Evolutionary conservation across 2,329 filamentous ascomycete species (phyloP), one percentile per base, ranked within the genome.

Genomic region (Colletotrichum scovillei): DNA sequence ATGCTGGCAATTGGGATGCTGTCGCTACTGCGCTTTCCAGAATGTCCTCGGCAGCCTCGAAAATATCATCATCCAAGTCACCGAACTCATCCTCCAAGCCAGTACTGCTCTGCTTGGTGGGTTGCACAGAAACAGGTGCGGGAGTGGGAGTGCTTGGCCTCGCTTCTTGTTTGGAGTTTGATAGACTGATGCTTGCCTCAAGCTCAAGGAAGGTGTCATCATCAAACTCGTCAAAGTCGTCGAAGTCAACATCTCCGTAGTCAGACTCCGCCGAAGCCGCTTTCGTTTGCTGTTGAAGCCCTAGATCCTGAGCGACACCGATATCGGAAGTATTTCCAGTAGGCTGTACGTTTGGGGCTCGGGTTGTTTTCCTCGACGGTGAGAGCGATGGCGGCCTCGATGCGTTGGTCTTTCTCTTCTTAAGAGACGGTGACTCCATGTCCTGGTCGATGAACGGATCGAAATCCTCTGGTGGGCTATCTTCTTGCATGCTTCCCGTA

Each of bases 51-150:
- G 86, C 86, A 19, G 81, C 86, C 6, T 86, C 85, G 69, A 90
- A 86, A 9, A 89, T 83, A 59, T 92, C 90, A 74, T 92, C 91
- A 70, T 93, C 92, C 63, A 90, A 77, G 74, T 94, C 92, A 58
- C 88, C 92, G 81, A 93, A 92, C 57, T 93, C 92, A 64, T 93
- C 89, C 56, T 85, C 82, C 55, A 79, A 79, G 69, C 78, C 74
- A 26, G n/a, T 11, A 24, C 26, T 26, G 30, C 42, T 16, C 62
- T 63, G 35, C 35, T 57, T 52, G n/a, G 22, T 3, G 26, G 30
- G 19, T 35, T 63, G 56, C 19, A 35, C 38, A 14, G 30, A 16
- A 49, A 35, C 35, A 12, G 56, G 35, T 19, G 26, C 35, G 5
- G 67, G 60, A 11, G 35, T 65, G 6, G 63, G 56, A 5, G 46